These are phyloP conservation scores for Forsythia suspensa DNA, from an alignment of 257 asterid genomes.

Conservation along the genomic window DNA sequence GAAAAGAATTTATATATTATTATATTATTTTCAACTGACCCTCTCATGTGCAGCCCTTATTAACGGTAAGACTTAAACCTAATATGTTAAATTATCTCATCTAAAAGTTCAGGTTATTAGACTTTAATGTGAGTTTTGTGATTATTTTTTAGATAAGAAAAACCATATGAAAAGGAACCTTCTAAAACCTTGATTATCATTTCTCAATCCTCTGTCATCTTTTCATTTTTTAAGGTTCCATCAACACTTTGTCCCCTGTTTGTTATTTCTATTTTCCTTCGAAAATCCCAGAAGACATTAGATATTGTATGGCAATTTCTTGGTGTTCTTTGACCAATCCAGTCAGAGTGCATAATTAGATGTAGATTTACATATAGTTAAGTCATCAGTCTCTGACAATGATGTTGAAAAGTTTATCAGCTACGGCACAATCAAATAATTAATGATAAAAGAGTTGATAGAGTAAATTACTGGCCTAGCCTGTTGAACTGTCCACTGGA, in stretches of 20 bases:
- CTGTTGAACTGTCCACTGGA: not conserved
- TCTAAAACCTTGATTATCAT: not conserved
- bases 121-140: not conserved
- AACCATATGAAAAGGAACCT: not conserved
- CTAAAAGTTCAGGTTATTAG: not conserved
- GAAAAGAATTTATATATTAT: too few relatives aligned
- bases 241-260: too few relatives aligned
- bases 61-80: too few relatives aligned
- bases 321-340: too few relatives aligned
- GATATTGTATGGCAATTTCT: too few relatives aligned
- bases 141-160: not conserved
- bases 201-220: too few relatives aligned
- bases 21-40: conserved; percentile 33
- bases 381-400: not conserved
- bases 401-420: not conserved
- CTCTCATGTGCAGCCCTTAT: too few relatives aligned
- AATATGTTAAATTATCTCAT: not conserved
- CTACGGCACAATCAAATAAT: not conserved
- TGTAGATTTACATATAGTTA: not conserved
- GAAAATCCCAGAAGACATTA: too few relatives aligned
- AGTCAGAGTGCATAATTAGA: not conserved
- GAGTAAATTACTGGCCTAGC: not conserved
- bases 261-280: too few relatives aligned
- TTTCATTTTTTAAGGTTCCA: too few relatives aligned
- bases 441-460: not conserved